Base-by-base conservation (phyloP, 495 filamentous ascomycete genomes). In the Hypoxylon perforatum region DNA sequence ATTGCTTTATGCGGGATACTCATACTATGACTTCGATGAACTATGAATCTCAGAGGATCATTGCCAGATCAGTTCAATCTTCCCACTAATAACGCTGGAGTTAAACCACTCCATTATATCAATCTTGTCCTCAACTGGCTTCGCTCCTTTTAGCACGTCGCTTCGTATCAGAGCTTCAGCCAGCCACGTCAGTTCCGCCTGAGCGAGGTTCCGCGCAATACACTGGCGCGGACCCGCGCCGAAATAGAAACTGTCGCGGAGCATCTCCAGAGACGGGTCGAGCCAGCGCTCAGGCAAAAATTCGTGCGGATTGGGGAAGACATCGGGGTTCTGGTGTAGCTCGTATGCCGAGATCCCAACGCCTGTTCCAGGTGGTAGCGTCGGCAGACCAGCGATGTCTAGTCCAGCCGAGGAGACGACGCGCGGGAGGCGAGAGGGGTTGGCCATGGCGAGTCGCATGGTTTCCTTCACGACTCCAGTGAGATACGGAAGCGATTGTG, bases 401-500 rank as follows among this genome's bases (percentile, higher is more conserved):
- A 67, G 42, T n/a, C 2, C 77, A 79, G 59, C 81, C 82, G 1
- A 78, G 81, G 3, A 76, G 81, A 14, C 78, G 74, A 76, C 66
- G 4, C 87, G 81, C 4, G 83, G 81, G 0, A 88, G 67, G 0
- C 75, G 65, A 14, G 74, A 77, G 1, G 72, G 61, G 0, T 85
- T 82, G 4, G 85, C 73, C 12, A 86, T 86, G 1, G 80, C 76
- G 36, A 90, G 68, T 17, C 88, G 82, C 69, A 90, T 72, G 6
- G 81, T 66, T 63, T 90, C 88, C 59, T 89, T 85, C 61, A 89
- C 82, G 63, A 81, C 74, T 1, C 75, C 78, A 21, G 73, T 75
- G 3, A 75, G 70, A 54, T 83, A 80, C 67, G 78, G 28, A 82
- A 69, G 4, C 80, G 82, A 22, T 77, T 73, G 0, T 87, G 74